A percentile compares a stretch with the other conserved stretches of the same genome.
Conservation (phyloP, 2,329 filamentous ascomycete genomes). For the Phaeosphaeria sp. region DNA sequence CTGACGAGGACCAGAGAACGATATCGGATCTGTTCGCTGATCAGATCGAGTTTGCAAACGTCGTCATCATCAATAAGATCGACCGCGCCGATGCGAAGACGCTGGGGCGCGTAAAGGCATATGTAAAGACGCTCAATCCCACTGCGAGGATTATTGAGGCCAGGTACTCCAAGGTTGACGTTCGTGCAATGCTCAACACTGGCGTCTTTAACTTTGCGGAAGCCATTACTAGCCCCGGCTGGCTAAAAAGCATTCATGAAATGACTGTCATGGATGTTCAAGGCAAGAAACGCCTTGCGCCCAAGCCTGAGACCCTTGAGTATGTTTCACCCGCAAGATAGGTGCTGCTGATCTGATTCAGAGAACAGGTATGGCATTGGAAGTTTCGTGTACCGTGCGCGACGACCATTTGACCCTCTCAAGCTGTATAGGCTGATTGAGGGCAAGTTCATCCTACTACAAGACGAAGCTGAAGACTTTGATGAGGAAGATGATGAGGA, state of each 20-base stretch:
- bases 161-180: constrained; percentile 65
- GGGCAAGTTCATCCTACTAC: constrained; percentile 53
- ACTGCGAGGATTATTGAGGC: constrained; percentile 69
- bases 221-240: constrained; percentile 70
- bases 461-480: constrained; percentile 46
- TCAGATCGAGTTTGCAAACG: constrained; percentile 79
- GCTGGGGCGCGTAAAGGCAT: constrained; percentile 56
- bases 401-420: constrained; percentile 52
- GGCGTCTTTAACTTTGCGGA: constrained; percentile 69
- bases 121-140: constrained; percentile 70
- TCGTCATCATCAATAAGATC: constrained; percentile 74
- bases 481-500: constrained; percentile 38
- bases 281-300: constrained; percentile 62
- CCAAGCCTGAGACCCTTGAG: constrained; percentile 75
- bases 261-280: constrained; percentile 68
- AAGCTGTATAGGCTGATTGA: constrained; percentile 50
- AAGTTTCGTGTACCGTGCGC: constrained; percentile 71
- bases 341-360: neutral
- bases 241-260: constrained; percentile 72
- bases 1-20: constrained; percentile 72
- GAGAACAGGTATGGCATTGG: constrained; percentile 67
- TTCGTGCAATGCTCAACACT: constrained; percentile 70
- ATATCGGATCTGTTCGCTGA: constrained; percentile 79
- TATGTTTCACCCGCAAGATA: constrained; percentile 34
- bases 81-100: constrained; percentile 63